Evolutionary conservation across 2,329 filamentous ascomycete genomes (phyloP).

Genomic region (Pestalotiopsis sp.): DNA sequence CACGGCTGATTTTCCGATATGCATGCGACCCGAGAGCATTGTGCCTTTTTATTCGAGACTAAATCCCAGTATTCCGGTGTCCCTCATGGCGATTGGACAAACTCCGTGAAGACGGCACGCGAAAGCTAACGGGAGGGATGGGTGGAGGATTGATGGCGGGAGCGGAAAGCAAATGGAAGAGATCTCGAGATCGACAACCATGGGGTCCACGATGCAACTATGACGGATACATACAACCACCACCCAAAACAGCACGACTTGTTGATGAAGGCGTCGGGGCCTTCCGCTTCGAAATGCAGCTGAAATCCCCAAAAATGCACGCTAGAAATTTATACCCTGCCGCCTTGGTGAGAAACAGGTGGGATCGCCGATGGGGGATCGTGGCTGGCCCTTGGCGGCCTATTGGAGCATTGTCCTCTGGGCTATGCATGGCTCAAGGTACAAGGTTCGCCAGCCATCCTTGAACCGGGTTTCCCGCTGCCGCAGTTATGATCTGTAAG

Average conservation of each 20-base stretch:
- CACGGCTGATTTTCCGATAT: background rate
- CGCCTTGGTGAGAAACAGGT: background rate
- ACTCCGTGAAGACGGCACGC: background rate
- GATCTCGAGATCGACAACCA: background rate
- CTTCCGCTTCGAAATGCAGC: background rate
- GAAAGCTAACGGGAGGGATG: background rate
- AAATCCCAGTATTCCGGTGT: background rate
- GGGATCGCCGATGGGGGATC: slow-evolving; percentile 7
- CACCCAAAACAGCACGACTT: background rate
- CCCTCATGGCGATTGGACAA: background rate
- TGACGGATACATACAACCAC: background rate
- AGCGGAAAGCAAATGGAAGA: background rate
- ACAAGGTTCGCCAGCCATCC: background rate
- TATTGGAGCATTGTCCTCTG: background rate
- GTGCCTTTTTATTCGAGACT: background rate
- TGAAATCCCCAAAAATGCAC: background rate
- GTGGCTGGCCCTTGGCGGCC: slow-evolving; percentile 7
- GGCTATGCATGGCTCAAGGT: background rate
- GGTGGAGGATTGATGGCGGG: background rate
- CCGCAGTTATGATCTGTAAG: background rate
- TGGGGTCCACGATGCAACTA: background rate
- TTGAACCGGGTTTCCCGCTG: background rate
- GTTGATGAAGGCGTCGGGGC: background rate
- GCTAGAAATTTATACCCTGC: background rate
- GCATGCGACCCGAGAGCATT: background rate